Conservation (phyloP, 345 rosid genomes). For the Brassica napus region Da-Ae NC_063440.1:10288501-10289000, state of each 20-base stretch:
- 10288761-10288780: not conserved
- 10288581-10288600: slow-evolving; percentile 1
- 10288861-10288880: not conserved
- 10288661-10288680: no score
- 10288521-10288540: slow-evolving; percentile 7
- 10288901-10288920: no score
- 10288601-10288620: not conserved
- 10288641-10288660: no score
- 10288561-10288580: not conserved
- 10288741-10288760: not conserved
- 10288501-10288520: slow-evolving; percentile 34
- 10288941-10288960: not conserved
- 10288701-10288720: not conserved
- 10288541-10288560: slow-evolving; percentile 25
- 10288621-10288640: not conserved
- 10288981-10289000: not conserved
- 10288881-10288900: not conserved
- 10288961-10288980: not conserved
- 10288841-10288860: not conserved
- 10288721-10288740: not conserved
- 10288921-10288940: not conserved
- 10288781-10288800: not conserved
- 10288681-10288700: not conserved
- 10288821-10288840: not conserved
- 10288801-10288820: not conserved